These are phyloP conservation scores for Boletales sp. DNA, from an alignment of 768 basidiomycete genomes.

Conservation along the genomic window DNA sequence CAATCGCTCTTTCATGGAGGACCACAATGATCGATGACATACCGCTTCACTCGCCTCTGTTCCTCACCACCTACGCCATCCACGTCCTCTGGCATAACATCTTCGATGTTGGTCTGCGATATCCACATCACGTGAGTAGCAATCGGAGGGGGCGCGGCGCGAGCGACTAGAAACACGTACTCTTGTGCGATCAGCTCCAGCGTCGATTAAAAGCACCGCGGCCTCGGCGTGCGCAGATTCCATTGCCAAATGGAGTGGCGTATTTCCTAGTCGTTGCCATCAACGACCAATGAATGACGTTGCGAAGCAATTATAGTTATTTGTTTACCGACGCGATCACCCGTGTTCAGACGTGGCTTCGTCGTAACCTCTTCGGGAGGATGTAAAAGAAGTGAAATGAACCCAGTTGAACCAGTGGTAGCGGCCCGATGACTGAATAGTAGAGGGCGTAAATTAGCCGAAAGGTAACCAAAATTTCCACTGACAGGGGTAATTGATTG, in stretches of 20 bases:
- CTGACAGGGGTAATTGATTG: slow-evolving; percentile 84
- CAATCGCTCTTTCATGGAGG: slow-evolving; percentile 13
- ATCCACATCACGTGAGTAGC: background rate
- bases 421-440: slow-evolving; percentile 83
- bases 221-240: slow-evolving; percentile 92
- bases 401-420: slow-evolving; percentile 89
- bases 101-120: slow-evolving; percentile 74
- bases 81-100: slow-evolving; percentile 82
- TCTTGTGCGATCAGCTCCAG: slow-evolving; percentile 87
- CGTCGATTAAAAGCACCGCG: slow-evolving; percentile 88
- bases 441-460: slow-evolving; percentile 4
- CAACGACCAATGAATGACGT: background rate
- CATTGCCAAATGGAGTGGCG: slow-evolving; percentile 95
- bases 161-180: slow-evolving; percentile 44
- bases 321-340: slow-evolving; percentile 67
- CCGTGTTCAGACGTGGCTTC: slow-evolving; percentile 84
- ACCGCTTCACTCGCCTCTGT: slow-evolving; percentile 73
- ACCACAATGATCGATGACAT: slow-evolving; percentile 75
- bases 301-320: background rate
- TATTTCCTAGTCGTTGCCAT: slow-evolving; percentile 63
- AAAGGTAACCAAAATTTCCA: background rate
- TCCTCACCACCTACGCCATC: slow-evolving; percentile 87
- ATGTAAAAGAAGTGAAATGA: slow-evolving; percentile 81
- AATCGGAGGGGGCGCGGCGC: background rate
- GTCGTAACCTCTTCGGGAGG: slow-evolving; percentile 63